Evolutionary conservation across 228 moss, liverwort and hornwort species (phyloP), one percentile per base, ranked within the genome.

Genomic region (Sphagnum fallax): DNA sequence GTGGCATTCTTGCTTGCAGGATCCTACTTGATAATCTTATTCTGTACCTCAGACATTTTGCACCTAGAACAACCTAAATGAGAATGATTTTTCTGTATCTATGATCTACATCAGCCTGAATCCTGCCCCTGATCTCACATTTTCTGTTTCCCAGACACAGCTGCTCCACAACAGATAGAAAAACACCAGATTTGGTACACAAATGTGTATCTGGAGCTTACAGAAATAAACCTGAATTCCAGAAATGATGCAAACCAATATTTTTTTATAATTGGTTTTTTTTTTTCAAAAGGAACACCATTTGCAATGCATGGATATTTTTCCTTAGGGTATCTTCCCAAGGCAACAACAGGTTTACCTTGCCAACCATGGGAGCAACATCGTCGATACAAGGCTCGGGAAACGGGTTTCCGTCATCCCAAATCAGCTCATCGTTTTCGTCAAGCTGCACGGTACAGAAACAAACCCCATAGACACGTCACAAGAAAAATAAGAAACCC

Each of bases 321-420:
- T 32, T 50, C 65, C 14, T 48, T 5, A 65, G 50, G 32, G 5
- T 13, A 65, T 12, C 5, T 50, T 11, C 8, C 18, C 8, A 14
- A 72, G 7, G 9, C 47, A 16, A 66, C 70, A 10, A 50, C 4
- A 69, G 50, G 11, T 69, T 53, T 75, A 89, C 87, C 90, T 97
- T 91, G 72, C 93, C 93, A 73, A 97, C 91, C 91, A 89, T 91
- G 8, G 97, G 97, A 69, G 93, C 93, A 67, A 97, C 93, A 53
- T 83, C 51, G 52, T 97, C 97, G 61, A 97, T 67, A 68, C 93
- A 93, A 67, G 97, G 88, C 80, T 97, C 97, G 5, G 97, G 91
- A 64, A 32, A 78, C 14, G 91, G 67, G 73, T 88, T 93, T 71
- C 97, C 97, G 60, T 97, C 97, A 68, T 97, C 97, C 97, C 97